These are phyloP conservation scores for Oryza glumipatula DNA, from an alignment of 176 grass and related monocot species.

Conservation along the genomic window DNA sequence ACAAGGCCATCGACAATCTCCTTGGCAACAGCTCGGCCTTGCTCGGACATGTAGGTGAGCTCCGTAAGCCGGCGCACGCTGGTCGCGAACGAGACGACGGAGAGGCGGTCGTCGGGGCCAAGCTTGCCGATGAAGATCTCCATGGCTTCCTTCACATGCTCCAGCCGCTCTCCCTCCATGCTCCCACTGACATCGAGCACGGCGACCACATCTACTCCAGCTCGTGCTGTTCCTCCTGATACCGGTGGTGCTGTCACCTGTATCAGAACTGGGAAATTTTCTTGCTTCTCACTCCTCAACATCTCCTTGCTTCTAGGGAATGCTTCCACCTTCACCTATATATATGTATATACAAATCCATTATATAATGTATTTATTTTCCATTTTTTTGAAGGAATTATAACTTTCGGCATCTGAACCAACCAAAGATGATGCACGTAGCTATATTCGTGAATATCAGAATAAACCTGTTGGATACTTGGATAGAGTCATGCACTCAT, in stretches of 20 bases:
- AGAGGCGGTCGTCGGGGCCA: not conserved
- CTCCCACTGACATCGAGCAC: not conserved
- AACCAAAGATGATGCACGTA: too few relatives aligned
- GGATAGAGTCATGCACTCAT: too few relatives aligned
- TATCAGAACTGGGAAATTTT: not conserved
- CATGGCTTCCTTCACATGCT: not conserved
- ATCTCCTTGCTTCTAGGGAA: too few relatives aligned
- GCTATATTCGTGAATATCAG: too few relatives aligned
- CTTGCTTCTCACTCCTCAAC: too few relatives aligned
- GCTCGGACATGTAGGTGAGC: not conserved
- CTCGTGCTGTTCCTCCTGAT: fast-evolving
- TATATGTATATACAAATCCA: too few relatives aligned
- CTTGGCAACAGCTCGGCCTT: not conserved
- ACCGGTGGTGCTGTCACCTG: not conserved
- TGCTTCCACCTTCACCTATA: too few relatives aligned
- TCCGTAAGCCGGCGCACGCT: not conserved
- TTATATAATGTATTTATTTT: too few relatives aligned
- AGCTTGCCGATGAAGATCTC: slow-evolving; percentile 10
- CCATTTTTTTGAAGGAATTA: too few relatives aligned
- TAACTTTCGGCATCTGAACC: too few relatives aligned
- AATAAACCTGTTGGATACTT: too few relatives aligned
- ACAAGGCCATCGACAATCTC: too few relatives aligned
- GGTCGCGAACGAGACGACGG: slow-evolving; percentile 2
- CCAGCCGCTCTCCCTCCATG: not conserved
- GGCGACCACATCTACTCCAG: not conserved